These are phyloP conservation scores for Neonectria faginata DNA, from an alignment of 2,329 filamentous ascomycete genomes.

Conservation along the genomic window DNA sequence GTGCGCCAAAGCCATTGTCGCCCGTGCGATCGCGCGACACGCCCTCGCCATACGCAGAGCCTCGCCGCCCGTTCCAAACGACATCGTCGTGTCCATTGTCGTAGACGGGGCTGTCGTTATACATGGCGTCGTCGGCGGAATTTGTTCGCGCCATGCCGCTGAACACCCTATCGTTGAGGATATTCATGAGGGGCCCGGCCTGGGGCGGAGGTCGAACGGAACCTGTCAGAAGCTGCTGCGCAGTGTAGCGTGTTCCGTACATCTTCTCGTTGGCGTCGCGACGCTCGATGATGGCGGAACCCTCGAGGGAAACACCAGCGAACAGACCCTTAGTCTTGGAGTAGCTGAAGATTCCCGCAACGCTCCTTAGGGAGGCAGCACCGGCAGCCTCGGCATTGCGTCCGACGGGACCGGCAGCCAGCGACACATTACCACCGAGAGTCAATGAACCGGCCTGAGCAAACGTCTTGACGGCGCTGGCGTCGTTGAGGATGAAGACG, in stretches of 20 bases:
- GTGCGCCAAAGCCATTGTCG: slow-evolving; percentile 64
- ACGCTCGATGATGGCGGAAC: slow-evolving; percentile 91
- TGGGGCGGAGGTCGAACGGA: slow-evolving; percentile 81
- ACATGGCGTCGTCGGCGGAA: slow-evolving; percentile 74
- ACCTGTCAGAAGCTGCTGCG: slow-evolving; percentile 83
- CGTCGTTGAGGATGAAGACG: slow-evolving; percentile 97
- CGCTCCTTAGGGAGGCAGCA: slow-evolving; percentile 87
- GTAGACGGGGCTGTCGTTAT: slow-evolving; percentile 94
- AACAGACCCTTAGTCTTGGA: slow-evolving; percentile 98
- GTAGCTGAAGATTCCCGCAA: slow-evolving; percentile 95
- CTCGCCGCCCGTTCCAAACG: slow-evolving; percentile 82
- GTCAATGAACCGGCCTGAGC: slow-evolving; percentile 92
- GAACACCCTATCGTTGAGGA: slow-evolving; percentile 89
- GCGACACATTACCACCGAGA: slow-evolving; percentile 93
- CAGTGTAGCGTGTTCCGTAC: slow-evolving; percentile 86
- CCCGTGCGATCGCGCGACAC: slow-evolving; percentile 51
- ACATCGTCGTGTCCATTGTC: slow-evolving; percentile 85
- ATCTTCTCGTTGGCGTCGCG: slow-evolving; percentile 98
- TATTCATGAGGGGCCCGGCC: slow-evolving; percentile 84
- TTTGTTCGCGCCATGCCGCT: slow-evolving; percentile 67
- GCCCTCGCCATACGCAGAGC: slow-evolving; percentile 77
- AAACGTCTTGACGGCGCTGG: slow-evolving; percentile 89
- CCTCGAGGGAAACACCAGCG: slow-evolving; percentile 93
- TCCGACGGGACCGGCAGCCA: slow-evolving; percentile 93
- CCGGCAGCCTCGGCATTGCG: slow-evolving; percentile 96